phyloP scores from a whole-genome alignment of 2,329 filamentous ascomycete species.

The Fonsecaea pugnacius region DNA sequence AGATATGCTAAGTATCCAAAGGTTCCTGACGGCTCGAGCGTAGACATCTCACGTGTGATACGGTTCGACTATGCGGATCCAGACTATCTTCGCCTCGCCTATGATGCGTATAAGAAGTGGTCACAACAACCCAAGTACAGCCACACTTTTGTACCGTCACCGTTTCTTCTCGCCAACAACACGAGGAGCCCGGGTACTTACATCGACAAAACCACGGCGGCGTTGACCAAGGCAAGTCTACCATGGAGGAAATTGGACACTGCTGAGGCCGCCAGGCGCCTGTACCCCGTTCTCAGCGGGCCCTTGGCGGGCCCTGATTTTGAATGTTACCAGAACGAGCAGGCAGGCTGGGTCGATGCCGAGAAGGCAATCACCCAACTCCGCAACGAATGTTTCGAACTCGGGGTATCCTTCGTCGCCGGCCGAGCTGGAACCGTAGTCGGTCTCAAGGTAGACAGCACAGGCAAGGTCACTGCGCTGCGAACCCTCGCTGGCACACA shows the following conservation, averaged over 20 bases:
- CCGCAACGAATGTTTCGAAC: slow-evolving; percentile 28
- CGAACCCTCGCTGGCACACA: slow-evolving; percentile 14
- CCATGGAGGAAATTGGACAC: slow-evolving; percentile 31
- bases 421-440: slow-evolving; percentile 23
- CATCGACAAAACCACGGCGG: slow-evolving; percentile 6
- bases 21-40: slow-evolving; percentile 41
- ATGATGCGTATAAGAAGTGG: slow-evolving; percentile 38
- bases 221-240: slow-evolving; percentile 25
- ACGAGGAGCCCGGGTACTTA: slow-evolving; percentile 21
- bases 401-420: slow-evolving; percentile 34
- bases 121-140: slow-evolving; percentile 26
- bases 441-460: slow-evolving; percentile 23
- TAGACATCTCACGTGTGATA: slow-evolving; percentile 43
- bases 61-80: slow-evolving; percentile 43
- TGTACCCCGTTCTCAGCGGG: slow-evolving; percentile 38
- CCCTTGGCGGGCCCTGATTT: slow-evolving; percentile 31
- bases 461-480: too few species aligned
- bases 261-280: slow-evolving; percentile 38
- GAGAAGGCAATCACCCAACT: slow-evolving; percentile 28
- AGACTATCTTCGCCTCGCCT: slow-evolving; percentile 39
- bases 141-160: slow-evolving; percentile 29
- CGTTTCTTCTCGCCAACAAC: neutral
- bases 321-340: slow-evolving; percentile 34
- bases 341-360: slow-evolving; percentile 39
- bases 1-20: neutral